phyloP scores from a whole-genome alignment of 2,329 filamentous ascomycete genomes.

The Teratosphaeriaceae sp. region DNA sequence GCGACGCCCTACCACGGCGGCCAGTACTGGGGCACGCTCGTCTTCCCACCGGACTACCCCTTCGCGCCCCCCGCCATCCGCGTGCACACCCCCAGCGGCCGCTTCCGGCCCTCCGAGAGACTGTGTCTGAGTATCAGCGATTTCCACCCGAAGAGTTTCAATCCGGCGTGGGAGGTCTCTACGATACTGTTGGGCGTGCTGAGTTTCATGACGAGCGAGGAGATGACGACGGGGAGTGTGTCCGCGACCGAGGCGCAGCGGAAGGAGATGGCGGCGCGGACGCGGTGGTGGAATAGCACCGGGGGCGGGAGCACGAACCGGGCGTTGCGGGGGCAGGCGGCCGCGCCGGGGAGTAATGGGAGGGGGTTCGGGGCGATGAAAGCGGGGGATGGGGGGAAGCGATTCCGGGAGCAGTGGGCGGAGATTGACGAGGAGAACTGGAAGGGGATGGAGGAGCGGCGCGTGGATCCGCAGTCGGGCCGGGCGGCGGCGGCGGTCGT shows the following conservation, averaged over 20 bases:
- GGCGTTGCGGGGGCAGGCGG: slow-evolving; percentile 32
- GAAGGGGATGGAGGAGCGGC: slow-evolving; percentile 81
- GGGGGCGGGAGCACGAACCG: slow-evolving; percentile 67
- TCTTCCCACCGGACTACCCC: slow-evolving; percentile 94
- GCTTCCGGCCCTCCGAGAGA: slow-evolving; percentile 87
- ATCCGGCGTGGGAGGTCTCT: slow-evolving; percentile 95
- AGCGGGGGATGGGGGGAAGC: slow-evolving; percentile 83
- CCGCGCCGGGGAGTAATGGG: slow-evolving; percentile 34
- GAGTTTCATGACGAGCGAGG: slow-evolving; percentile 97
- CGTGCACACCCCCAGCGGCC: slow-evolving; percentile 96
- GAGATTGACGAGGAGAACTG: slow-evolving; percentile 85
- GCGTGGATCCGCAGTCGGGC: slow-evolving; percentile 72
- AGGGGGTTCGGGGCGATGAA: slow-evolving; percentile 76
- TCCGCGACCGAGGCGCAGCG: slow-evolving; percentile 71
- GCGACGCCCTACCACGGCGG: slow-evolving; percentile 90
- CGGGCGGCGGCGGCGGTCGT: slow-evolving; percentile 21
- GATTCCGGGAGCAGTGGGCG: slow-evolving; percentile 84
- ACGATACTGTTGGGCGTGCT: slow-evolving; percentile 92
- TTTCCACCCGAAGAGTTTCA: slow-evolving; percentile 97
- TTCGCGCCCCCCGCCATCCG: slow-evolving; percentile 96
- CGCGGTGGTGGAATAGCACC: slow-evolving; percentile 95
- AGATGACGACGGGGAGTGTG: slow-evolving; percentile 94
- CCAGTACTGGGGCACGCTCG: slow-evolving; percentile 96
- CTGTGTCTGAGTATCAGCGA: slow-evolving; percentile 95
- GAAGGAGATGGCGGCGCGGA: slow-evolving; percentile 66